A percentile compares a stretch with the other conserved stretches of the same genome.
Conservation (phyloP, 2,329 filamentous ascomycete genomes). For the Phaeosphaeria sp. region DNA sequence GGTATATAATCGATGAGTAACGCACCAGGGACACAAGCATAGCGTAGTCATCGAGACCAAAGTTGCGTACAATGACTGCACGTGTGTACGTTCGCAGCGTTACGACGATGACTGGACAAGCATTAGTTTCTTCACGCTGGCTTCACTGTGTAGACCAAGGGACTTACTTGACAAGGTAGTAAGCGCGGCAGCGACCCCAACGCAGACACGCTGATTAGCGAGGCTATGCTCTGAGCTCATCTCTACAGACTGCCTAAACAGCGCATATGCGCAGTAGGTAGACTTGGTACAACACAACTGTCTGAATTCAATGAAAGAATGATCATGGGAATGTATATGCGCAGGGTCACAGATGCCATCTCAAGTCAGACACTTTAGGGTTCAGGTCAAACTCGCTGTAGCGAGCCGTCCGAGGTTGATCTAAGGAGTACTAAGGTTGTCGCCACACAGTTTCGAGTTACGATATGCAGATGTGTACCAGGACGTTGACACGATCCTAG, state of each 20-base stretch:
- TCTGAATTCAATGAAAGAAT: not conserved
- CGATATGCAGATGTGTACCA: conserved; percentile 5
- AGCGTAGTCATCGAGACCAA: conserved; percentile 39
- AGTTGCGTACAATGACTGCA: conserved; percentile 25
- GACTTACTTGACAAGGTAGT: conserved; percentile 30
- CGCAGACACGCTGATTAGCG: conserved; percentile 22
- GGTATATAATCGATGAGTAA: not conserved
- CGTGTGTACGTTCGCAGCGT: conserved; percentile 30
- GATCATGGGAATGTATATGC: conserved; percentile 1
- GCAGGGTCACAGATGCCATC: conserved; percentile 1
- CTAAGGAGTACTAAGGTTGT: not conserved
- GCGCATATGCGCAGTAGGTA: not conserved
- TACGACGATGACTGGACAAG: conserved; percentile 31
- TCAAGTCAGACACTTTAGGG: conserved; percentile 1
- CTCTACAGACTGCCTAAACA: not conserved
- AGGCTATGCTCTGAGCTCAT: not conserved
- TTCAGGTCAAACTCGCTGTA: not conserved
- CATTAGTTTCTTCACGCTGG: conserved; percentile 6
- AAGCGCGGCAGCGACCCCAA: conserved; percentile 28
- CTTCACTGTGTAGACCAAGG: not conserved
- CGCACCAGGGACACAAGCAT: conserved; percentile 37
- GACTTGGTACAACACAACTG: not conserved
- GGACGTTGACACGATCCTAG: conserved; percentile 3
- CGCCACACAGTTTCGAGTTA: not conserved
- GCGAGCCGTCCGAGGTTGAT: conserved; percentile 4